Conservation (phyloP, 2,329 filamentous ascomycete genomes). For the Cytospora leucostoma region DNA sequence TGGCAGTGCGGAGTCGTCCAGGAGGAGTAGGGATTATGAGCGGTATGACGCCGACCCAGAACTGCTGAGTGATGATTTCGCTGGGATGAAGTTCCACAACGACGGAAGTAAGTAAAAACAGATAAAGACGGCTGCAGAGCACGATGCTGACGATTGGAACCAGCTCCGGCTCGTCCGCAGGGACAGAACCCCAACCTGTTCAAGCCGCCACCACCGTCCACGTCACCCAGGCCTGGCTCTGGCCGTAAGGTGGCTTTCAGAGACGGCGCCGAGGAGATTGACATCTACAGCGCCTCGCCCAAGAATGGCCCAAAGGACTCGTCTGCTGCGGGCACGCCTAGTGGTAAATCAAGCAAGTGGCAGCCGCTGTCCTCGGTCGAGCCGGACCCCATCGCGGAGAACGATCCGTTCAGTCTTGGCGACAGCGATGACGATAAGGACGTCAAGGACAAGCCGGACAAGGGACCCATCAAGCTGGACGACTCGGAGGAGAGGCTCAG, state of each 20-base stretch:
- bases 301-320: slow-evolving; percentile 55
- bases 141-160: slow-evolving; percentile 30
- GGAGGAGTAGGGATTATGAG: slow-evolving; percentile 83
- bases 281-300: slow-evolving; percentile 69
- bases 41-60: slow-evolving; percentile 94
- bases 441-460: slow-evolving; percentile 60
- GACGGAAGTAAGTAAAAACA: slow-evolving; percentile 58
- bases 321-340: slow-evolving; percentile 37
- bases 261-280: slow-evolving; percentile 74
- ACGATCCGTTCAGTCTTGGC: slow-evolving; percentile 94
- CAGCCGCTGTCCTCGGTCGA: slow-evolving; percentile 87
- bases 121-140: neutral
- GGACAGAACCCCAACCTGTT: slow-evolving; percentile 76
- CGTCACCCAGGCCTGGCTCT: slow-evolving; percentile 51
- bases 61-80: slow-evolving; percentile 87
- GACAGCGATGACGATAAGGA: slow-evolving; percentile 94
- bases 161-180: slow-evolving; percentile 54
- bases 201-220: slow-evolving; percentile 62
- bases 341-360: slow-evolving; percentile 85
- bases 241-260: slow-evolving; percentile 59
- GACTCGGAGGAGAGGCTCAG: slow-evolving; percentile 58
- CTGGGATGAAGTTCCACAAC: slow-evolving; percentile 63
- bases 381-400: slow-evolving; percentile 80
- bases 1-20: slow-evolving; percentile 61
- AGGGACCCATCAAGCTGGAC: slow-evolving; percentile 53